phyloP scores from a whole-genome alignment of 352 stramenopile genomes.

The Globisporangium parvum region DNA sequence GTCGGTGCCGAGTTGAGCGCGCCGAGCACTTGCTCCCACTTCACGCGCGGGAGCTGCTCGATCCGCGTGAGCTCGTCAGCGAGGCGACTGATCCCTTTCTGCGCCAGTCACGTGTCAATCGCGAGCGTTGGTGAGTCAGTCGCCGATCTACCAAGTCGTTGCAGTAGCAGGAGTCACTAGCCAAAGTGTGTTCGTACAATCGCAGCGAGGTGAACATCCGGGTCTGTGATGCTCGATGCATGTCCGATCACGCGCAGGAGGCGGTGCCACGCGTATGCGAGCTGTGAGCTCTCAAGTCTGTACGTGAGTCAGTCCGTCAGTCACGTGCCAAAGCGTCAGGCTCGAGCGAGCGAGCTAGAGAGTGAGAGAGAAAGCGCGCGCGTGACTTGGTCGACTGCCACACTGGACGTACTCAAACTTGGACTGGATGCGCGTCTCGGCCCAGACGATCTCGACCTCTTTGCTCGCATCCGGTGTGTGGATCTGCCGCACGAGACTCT shows the following conservation, averaged over 20 bases:
- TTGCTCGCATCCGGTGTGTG: slow-evolving; percentile 41
- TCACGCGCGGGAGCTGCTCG: slow-evolving; percentile 58
- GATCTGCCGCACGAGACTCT: slow-evolving; percentile 68
- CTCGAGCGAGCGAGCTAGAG: background rate
- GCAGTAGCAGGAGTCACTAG: background rate
- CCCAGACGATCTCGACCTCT: slow-evolving; percentile 72
- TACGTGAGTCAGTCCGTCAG: background rate
- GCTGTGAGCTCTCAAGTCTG: slow-evolving; percentile 55
- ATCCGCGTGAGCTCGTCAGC: slow-evolving; percentile 68
- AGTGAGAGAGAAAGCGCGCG: no score
- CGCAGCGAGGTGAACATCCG: slow-evolving; percentile 77
- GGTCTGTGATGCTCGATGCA: slow-evolving; percentile 71
- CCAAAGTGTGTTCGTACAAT: slow-evolving; percentile 28
- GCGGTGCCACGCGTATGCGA: slow-evolving; percentile 83
- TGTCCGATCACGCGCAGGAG: slow-evolving; percentile 79
- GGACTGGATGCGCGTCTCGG: slow-evolving; percentile 53
- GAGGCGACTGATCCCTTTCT: slow-evolving; percentile 79
- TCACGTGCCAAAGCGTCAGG: background rate
- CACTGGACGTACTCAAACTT: slow-evolving; percentile 44
- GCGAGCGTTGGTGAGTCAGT: background rate
- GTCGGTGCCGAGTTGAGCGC: slow-evolving; percentile 48
- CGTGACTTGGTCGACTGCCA: background rate
- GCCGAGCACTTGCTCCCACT: slow-evolving; percentile 70
- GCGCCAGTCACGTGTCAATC: background rate
- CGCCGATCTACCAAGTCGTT: no score